phyloP scores from a whole-genome alignment of 495 filamentous ascomycete genomes.

The Niebla homalea region DNA sequence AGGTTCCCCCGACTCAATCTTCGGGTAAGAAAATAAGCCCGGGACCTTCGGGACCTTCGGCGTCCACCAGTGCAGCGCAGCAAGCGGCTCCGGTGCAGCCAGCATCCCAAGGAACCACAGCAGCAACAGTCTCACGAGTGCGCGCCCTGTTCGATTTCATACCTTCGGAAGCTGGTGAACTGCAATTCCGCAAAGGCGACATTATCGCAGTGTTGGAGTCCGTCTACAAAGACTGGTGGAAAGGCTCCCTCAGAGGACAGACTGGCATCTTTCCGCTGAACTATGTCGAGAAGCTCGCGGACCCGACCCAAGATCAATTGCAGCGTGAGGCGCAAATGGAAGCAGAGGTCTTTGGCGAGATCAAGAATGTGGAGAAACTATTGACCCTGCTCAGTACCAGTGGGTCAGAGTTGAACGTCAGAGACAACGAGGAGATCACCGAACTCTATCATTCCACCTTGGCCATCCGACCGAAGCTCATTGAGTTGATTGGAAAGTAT shows the following conservation, averaged over 20 bases:
- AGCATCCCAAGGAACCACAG: constrained; percentile 62
- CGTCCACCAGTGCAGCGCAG: constrained; percentile 27
- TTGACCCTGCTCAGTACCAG: constrained; percentile 90
- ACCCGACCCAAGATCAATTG: constrained; percentile 87
- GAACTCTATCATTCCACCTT: constrained; percentile 86
- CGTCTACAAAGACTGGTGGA: constrained; percentile 99
- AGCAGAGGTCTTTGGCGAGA: constrained; percentile 92
- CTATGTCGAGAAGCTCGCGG: constrained; percentile 93
- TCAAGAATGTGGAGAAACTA: constrained; percentile 96
- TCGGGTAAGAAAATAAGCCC: constrained; percentile 23
- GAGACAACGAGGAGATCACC: constrained; percentile 88
- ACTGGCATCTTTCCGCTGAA: constrained; percentile 97
- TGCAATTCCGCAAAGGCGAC: constrained; percentile 93
- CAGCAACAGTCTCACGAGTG: constrained; percentile 93
- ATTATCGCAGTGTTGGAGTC: constrained; percentile 95
- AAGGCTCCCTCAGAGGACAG: constrained; percentile 82
- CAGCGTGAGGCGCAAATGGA: constrained; percentile 97
- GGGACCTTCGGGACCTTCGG: constrained; percentile 21
- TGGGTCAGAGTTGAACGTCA: constrained; percentile 70
- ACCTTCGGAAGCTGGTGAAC: constrained; percentile 83
- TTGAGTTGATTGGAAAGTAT: constrained; percentile 97
- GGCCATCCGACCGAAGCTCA: constrained; percentile 89
- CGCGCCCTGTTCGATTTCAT: constrained; percentile 89
- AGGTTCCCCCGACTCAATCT: constrained; percentile 25
- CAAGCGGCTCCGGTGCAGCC: constrained; percentile 32